These are phyloP conservation scores for Jacaranda copaia DNA, from an alignment of 257 asterid species.

Conservation along the genomic window DNA sequence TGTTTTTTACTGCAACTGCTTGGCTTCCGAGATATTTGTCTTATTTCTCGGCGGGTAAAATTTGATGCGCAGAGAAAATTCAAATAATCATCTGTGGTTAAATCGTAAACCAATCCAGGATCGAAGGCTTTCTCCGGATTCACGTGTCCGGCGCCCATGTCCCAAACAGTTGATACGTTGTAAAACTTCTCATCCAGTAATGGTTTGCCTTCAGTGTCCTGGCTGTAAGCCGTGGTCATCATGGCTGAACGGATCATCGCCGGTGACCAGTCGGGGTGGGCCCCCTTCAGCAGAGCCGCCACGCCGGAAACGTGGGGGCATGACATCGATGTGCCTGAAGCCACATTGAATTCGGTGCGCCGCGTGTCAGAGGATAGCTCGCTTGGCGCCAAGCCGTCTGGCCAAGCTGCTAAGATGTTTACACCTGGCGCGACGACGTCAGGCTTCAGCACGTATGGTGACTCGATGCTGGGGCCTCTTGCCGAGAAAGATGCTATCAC, in stretches of 20 bases:
- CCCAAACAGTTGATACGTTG: conserved; percentile 58
- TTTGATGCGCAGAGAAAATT: conserved; percentile 75
- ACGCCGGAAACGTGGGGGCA: conserved; percentile 92
- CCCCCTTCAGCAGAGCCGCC: conserved; percentile 83
- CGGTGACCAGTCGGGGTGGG: conserved; percentile 96
- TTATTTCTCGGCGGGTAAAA: conserved; percentile 49
- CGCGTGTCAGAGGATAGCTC: conserved; percentile 64
- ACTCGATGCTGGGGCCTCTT: conserved; percentile 73
- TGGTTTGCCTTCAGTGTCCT: conserved; percentile 53
- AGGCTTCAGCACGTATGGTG: conserved; percentile 64
- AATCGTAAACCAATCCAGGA: conserved; percentile 84
- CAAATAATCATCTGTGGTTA: conserved; percentile 54
- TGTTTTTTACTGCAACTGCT: conserved; percentile 45
- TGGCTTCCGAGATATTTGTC: conserved; percentile 48
- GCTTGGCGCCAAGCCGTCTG: conserved; percentile 65
- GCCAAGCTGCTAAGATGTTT: conserved; percentile 92
- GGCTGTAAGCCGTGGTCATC: conserved; percentile 81
- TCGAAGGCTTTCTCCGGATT: conserved; percentile 73
- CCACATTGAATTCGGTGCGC: conserved; percentile 66
- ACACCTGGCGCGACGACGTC: conserved; percentile 94
- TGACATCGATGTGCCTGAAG: conserved; percentile 92
- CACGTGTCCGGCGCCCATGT: conserved; percentile 85
- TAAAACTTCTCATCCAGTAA: conserved; percentile 68
- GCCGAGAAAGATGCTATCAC: conserved; percentile 89
- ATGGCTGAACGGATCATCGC: conserved; percentile 89